Evolutionary conservation across 2,329 filamentous ascomycete species (phyloP), one percentile per base, ranked within the genome.

Genomic region (Aciculosporium take): DNA sequence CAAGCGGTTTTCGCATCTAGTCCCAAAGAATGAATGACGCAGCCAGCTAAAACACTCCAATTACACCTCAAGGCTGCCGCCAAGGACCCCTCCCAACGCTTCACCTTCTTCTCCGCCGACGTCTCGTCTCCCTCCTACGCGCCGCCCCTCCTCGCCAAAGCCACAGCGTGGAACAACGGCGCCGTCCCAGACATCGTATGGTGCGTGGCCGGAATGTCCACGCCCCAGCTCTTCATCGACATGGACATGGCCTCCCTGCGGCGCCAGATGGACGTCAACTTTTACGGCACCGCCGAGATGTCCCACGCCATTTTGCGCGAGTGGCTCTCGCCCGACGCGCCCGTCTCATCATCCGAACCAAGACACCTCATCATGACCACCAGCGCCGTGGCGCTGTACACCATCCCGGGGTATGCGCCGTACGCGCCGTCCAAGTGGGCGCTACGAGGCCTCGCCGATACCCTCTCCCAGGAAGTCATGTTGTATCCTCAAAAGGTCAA

Each of bases 261-360:
- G 32, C 67, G 71, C 48, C 85, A 94, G 59, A 94, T 94, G 85
- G 85, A 94, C 55, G 74, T 89, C 51, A 89, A 95, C 63, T 96
- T 85, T 66, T 94, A 81, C 72, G 84, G 85, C 37, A 78, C 79
- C 24, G 81, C 81, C 31, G 91, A 94, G 58, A 84, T 94, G 63
- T 81, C 86, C 29, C 86, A 93, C 56, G 79, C 84, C 17, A 76
- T 82, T 15, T 65, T 95, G 46, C 73, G 72, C 39, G 71, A 74
- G 45, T 95, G 89, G 89, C 73, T 87, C 34, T 62, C 64, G 3
- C 67, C 69, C 10, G 60, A 61, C 8, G 60, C 59, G 4, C 59
- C 66, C 7, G 53, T 67, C 28, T 59, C 68, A 37, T 41, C 68
- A 37, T 41, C 51, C 20, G 64, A 72, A 47, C 68, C 79, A 8